Evolutionary conservation across 305 asterid species (phyloP).

Genomic region (Fraxinus sp.): DNA sequence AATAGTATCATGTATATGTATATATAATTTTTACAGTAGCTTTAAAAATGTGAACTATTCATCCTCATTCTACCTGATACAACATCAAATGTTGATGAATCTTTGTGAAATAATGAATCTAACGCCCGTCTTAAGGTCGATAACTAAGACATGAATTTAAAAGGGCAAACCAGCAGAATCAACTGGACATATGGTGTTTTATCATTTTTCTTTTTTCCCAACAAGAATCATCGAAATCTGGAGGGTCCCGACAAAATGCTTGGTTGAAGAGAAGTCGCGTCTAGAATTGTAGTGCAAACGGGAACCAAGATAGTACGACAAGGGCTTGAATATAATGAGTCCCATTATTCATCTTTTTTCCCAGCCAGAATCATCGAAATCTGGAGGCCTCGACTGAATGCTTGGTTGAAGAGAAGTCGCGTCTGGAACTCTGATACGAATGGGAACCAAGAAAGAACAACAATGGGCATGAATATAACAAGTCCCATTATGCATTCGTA

Average conservation of each 20-base stretch:
- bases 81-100: background rate
- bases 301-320: constrained; percentile 88
- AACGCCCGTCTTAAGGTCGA: background rate
- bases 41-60: background rate
- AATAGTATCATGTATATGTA: background rate
- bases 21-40: background rate
- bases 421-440: constrained; percentile 94
- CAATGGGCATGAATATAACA: constrained; percentile 76
- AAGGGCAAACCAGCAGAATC: constrained; percentile 17
- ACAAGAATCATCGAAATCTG: constrained; percentile 92
- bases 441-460: constrained; percentile 91
- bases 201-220: constrained; percentile 42
- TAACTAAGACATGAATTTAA: background rate
- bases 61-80: background rate
- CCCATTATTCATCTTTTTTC: constrained; percentile 85
- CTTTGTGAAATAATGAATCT: background rate
- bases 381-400: constrained; percentile 97
- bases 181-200: constrained; percentile 29
- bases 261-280: constrained; percentile 86
- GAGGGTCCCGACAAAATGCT: constrained; percentile 86
- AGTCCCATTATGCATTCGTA: constrained; percentile 89
- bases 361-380: constrained; percentile 97
- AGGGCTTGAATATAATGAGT: constrained; percentile 66
- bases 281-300: constrained; percentile 85
- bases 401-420: constrained; percentile 88